Conservation (phyloP, 2,329 filamentous ascomycete species). For the Sclerotinia minor region DNA sequence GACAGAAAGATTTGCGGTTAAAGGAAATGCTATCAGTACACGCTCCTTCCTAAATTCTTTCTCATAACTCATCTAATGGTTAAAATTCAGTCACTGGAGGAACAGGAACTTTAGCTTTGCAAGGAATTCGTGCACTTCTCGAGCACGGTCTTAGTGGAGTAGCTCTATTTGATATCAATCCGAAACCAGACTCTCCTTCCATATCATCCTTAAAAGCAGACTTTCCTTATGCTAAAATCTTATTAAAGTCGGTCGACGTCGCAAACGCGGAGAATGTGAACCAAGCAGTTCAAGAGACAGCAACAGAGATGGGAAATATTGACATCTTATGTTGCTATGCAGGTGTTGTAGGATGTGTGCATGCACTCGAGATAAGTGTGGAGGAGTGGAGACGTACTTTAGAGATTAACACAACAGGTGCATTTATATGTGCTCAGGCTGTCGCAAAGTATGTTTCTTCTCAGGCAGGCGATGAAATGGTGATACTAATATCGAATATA, state of each 20-base stretch:
- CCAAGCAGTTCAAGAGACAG: slow-evolving; percentile 46
- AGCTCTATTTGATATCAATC: slow-evolving; percentile 58
- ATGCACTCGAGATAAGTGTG: slow-evolving; percentile 59
- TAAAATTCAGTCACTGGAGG: slow-evolving; percentile 57
- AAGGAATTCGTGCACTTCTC: slow-evolving; percentile 61
- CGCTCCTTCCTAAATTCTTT: neutral
- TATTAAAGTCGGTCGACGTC: slow-evolving; percentile 57
- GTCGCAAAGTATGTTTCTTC: slow-evolving; percentile 50
- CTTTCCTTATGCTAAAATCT: slow-evolving; percentile 56
- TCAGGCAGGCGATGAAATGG: fast-evolving
- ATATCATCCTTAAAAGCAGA: slow-evolving; percentile 51
- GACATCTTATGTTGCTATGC: slow-evolving; percentile 59
- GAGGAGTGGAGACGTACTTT: slow-evolving; percentile 63
- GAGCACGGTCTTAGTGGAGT: slow-evolving; percentile 65
- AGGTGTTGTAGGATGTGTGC: slow-evolving; percentile 64
- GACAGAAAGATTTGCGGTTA: slow-evolving; percentile 13
- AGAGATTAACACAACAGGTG: slow-evolving; percentile 71
- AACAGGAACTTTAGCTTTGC: slow-evolving; percentile 62
- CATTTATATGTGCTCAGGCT: slow-evolving; percentile 70
- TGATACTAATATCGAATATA: neutral
- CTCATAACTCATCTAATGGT: neutral
- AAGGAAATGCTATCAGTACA: slow-evolving; percentile 24
- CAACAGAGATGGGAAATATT: slow-evolving; percentile 50
- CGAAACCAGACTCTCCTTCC: slow-evolving; percentile 45
- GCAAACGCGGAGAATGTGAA: slow-evolving; percentile 53